Base-by-base conservation (phyloP, 2,329 filamentous ascomycete genomes). In the Achaetomium macrosporum region DNA sequence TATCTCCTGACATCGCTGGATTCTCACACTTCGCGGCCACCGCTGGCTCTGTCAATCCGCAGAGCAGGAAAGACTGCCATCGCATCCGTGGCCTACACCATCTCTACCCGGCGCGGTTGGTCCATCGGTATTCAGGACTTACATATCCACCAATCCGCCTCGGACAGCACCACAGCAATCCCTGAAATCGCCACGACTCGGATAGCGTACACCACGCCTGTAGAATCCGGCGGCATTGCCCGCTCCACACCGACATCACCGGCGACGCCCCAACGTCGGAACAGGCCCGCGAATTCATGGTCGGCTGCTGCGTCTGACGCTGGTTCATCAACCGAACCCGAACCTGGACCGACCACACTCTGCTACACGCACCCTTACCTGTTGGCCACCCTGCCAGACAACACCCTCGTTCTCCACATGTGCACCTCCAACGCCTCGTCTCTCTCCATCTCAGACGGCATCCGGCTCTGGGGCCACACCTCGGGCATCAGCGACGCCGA, bases 51-150 rank as follows among this genome's bases (percentile, higher is more conserved):
- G n/a, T 92, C 89, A 0, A 80, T 97, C 36, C 82, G 90, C n/a
- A 79, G 76, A 25, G 82, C 82, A 13, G 66, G 79, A 0, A 72
- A 74, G 3, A 80, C 79, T 11, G 80, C 89, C 16, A 79, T 90
- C n/a, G 87, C 89, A 2, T 90, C 88, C 0, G 87, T 96, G 54
- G 91, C 89, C 1, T 96, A 95, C 66, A 88, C 88, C 0, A 83
- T 95, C 59, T 84, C 86, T 15, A 87, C 87, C 2, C 76, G 85
- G 3, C 83, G 83, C 41, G 90, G 90, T 29, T 96, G 91, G 88
- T 90, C 87, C 8, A 79, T 96, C 15, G 91, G 90, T 2, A 81
- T 97, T n/a, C 92, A 97, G 67, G 92, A 96, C 67, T 73, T 96
- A 41, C 83, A 86, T 53, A 77, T 95, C 41, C 69, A 64, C 1